Percentiles rank a stretch among this genome's conserved stretches.
These are phyloP conservation scores for Domatiomyces catenatus DNA, from an alignment of 2,329 filamentous ascomycete genomes.

Conservation along the genomic window DNA sequence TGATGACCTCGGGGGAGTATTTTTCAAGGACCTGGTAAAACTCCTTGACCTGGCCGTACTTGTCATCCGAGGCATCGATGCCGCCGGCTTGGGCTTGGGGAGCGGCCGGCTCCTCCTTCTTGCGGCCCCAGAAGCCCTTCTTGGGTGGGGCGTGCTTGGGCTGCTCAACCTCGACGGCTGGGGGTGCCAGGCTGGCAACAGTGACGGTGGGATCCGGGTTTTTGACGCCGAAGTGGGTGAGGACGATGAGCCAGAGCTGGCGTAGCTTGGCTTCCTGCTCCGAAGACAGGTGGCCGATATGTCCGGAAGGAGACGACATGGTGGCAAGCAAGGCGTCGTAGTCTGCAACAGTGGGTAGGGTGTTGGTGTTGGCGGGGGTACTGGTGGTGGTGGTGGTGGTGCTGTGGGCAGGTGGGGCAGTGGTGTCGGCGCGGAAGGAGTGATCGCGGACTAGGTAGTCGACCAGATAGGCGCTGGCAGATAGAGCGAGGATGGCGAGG, in stretches of 20 bases:
- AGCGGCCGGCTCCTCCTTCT: conserved; percentile 26
- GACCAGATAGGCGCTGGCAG: conserved; percentile 8
- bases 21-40: conserved; percentile 69
- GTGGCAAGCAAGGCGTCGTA: conserved; percentile 11
- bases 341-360: conserved; percentile 10
- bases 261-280: conserved; percentile 81
- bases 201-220: conserved; percentile 7
- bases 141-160: conserved; percentile 28
- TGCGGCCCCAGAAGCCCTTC: conserved; percentile 55
- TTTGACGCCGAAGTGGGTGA: conserved; percentile 58
- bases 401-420: background rate
- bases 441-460: conserved; percentile 5
- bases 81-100: conserved; percentile 23
- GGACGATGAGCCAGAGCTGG: conserved; percentile 65
- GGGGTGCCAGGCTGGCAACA: conserved; percentile 14
- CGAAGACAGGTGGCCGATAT: conserved; percentile 71
- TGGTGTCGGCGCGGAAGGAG: conserved; percentile 3
- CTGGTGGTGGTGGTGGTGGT: conserved; percentile 9
- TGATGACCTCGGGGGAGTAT: conserved; percentile 61
- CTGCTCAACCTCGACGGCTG: conserved; percentile 14
- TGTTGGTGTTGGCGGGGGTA: conserved; percentile 21
- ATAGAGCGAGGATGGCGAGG: conserved; percentile 7
- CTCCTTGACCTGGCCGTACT: conserved; percentile 78
- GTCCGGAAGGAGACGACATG: conserved; percentile 40
- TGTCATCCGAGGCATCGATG: conserved; percentile 53